A percentile compares a stretch with the other conserved stretches of the same genome.
phyloP scores from a whole-genome alignment of 768 basidiomycete genomes.

The Boletus tylopilopsis region DNA sequence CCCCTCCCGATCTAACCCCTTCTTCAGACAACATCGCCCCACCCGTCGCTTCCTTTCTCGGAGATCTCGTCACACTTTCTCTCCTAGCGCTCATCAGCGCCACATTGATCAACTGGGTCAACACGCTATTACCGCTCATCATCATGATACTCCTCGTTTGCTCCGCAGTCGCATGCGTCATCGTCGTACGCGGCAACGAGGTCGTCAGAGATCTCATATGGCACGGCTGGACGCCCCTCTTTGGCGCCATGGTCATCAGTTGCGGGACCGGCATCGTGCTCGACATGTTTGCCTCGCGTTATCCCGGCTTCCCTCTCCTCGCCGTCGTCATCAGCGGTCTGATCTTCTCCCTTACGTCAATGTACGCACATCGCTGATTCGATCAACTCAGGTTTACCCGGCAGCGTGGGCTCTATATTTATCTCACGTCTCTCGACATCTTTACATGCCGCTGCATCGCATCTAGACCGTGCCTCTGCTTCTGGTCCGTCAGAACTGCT shows the following conservation, averaged over 20 bases:
- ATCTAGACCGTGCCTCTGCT: conserved; percentile 3
- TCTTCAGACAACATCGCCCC: conserved; percentile 88
- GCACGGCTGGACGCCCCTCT: conserved; percentile 87
- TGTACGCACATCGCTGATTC: neutral
- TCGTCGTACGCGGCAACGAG: conserved; percentile 61
- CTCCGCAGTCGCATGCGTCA: conserved; percentile 45
- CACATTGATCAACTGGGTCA: conserved; percentile 60
- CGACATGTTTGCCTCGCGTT: conserved; percentile 82
- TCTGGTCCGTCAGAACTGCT: conserved; percentile 41
- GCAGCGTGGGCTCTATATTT: conserved; percentile 86
- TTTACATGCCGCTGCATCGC: conserved; percentile 51
- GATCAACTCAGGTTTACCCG: conserved; percentile 62
- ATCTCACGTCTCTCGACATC: conserved; percentile 89
- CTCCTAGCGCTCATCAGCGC: conserved; percentile 77
- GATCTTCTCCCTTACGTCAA: conserved; percentile 15
- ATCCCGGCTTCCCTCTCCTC: conserved; percentile 83
- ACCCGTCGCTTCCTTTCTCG: conserved; percentile 87
- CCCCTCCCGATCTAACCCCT: neutral
- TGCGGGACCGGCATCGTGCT: conserved; percentile 89
- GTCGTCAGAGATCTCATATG: conserved; percentile 68
- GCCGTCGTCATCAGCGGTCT: conserved; percentile 84
- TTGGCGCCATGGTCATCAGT: conserved; percentile 86
- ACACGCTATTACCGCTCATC: conserved; percentile 60
- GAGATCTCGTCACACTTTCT: conserved; percentile 87
- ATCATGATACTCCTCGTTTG: conserved; percentile 49